Evolutionary conservation across 148 eudicot species (phyloP), one percentile per base, ranked within the genome.

Genomic region (Chenopodium formosanum): DNA sequence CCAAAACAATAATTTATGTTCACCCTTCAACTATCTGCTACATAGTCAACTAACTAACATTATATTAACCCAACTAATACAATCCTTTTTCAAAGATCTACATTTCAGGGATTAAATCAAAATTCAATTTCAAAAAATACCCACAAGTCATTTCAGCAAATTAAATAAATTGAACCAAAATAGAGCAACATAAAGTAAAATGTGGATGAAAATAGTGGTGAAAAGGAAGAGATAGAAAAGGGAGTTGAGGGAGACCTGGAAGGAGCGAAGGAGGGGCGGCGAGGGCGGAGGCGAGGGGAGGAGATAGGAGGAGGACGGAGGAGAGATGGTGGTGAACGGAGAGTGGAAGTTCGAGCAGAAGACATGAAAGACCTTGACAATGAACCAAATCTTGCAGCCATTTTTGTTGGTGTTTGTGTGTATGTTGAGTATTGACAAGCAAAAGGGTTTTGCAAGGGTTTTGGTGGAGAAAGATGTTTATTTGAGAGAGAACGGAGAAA

Each of bases 381-480:
- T 58, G 92, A 86, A 70, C 91, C 89, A 32, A 73, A 66, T 27
- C 91, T 87, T 87, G 90, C 91, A 46, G 97, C 95, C 97, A 93
- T 93, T 88, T 75, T 73, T 46, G 84, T 44, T 14, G 53, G 78
- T 70, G 84, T 44, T 14, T 46, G 78, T 70, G 76, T 71, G 25
- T 53, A 13, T 71, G 25, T 53, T 53, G 60, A 53, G 56, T 58
- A 29, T 74, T 48, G 14, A 31, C 23, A 32, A 40, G 19, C 12
- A 11, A 29, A 4, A 22, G 66, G 85, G 84, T 76, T 82, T 81
- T 82, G 27, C 34, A 37, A 84, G 73, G 88, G 90, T 77, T 86
- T 85, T 86, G 52, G 50, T 50, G 31, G 62, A 56, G 20, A 56
- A 2, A 53, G 60, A 53, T 53, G 60, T 53, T 53, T 53, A 3